These are phyloP conservation scores for Lactuca sativa DNA, from an alignment of 129 eudicot species.

Conservation along the genomic window DNA sequence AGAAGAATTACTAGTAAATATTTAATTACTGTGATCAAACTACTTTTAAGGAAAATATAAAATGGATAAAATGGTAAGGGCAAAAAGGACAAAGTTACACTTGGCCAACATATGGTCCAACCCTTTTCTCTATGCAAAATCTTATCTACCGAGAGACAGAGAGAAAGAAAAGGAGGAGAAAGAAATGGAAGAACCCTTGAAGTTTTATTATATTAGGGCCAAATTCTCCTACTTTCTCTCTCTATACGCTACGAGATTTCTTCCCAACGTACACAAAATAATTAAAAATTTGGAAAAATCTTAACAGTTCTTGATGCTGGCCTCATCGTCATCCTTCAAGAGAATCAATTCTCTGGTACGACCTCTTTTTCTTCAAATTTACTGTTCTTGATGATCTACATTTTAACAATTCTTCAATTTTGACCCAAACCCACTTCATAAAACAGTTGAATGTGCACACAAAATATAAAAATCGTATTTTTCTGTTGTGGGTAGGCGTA, in stretches of 20 bases:
- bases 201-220: neutral
- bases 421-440: neutral
- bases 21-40: neutral
- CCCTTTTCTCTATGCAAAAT: slow-evolving; percentile 22
- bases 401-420: neutral
- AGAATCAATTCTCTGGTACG: slow-evolving; percentile 42
- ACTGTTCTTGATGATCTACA: neutral
- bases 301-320: slow-evolving; percentile 40
- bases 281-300: neutral
- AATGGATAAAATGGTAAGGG: neutral
- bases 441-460: neutral
- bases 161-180: slow-evolving; percentile 26
- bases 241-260: slow-evolving; percentile 4
- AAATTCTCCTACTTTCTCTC: slow-evolving; percentile 21
- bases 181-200: slow-evolving; percentile 26
- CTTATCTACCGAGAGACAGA: slow-evolving; percentile 17
- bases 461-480: neutral
- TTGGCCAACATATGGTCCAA: slow-evolving; percentile 27
- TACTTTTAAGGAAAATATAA: neutral
- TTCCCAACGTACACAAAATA: slow-evolving; percentile 5
- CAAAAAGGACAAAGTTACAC: neutral
- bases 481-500: neutral
- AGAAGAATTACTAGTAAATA: too few species aligned
- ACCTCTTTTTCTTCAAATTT: neutral
- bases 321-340: slow-evolving; percentile 35